phyloP scores from a whole-genome alignment of 1,139 yeast species.

The Candida anutae region DNA sequence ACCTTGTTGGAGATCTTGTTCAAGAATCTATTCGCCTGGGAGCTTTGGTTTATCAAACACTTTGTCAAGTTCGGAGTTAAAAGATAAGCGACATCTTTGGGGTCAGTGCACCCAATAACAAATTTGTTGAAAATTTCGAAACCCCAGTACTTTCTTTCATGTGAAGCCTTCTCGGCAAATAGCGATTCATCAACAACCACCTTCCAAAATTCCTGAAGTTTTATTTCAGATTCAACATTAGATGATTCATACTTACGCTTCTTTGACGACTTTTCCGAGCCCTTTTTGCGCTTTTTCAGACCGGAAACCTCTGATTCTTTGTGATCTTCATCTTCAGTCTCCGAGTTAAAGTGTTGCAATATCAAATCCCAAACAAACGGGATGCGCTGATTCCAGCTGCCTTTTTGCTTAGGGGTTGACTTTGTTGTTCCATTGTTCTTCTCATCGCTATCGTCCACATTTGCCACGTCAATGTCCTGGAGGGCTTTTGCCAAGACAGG shows the following conservation, averaged over 20 bases:
- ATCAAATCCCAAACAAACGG: conserved; percentile 83
- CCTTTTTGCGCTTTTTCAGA: conserved; percentile 21
- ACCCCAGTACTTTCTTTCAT: conserved; percentile 85
- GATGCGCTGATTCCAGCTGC: conserved; percentile 69
- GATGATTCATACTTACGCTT: conserved; percentile 15
- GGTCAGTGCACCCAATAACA: conserved; percentile 23
- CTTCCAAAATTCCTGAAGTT: conserved; percentile 72
- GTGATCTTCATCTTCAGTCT: conserved; percentile 11
- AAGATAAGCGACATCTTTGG: conserved; percentile 28
- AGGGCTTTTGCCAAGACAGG: conserved; percentile 55
- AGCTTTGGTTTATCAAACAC: conserved; percentile 68
- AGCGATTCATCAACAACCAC: conserved; percentile 71
- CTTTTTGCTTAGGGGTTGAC: conserved; percentile 28
- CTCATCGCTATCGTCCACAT: conserved; percentile 22
- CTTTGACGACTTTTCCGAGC: conserved; percentile 18
- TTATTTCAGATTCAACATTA: conserved; percentile 16
- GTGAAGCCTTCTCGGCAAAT: conserved; percentile 69
- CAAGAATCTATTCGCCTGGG: conserved; percentile 58
- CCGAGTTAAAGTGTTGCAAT: conserved; percentile 28
- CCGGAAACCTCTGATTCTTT: conserved; percentile 10
- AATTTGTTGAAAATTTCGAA: conserved; percentile 60
- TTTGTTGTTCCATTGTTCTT: conserved; percentile 6
- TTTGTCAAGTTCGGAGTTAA: conserved; percentile 70
- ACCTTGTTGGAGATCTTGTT: conserved; percentile 58
- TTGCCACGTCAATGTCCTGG: conserved; percentile 43